These are phyloP conservation scores for Eucalyptus marginata DNA, from an alignment of 345 rosid species.

Conservation along the genomic window DNA sequence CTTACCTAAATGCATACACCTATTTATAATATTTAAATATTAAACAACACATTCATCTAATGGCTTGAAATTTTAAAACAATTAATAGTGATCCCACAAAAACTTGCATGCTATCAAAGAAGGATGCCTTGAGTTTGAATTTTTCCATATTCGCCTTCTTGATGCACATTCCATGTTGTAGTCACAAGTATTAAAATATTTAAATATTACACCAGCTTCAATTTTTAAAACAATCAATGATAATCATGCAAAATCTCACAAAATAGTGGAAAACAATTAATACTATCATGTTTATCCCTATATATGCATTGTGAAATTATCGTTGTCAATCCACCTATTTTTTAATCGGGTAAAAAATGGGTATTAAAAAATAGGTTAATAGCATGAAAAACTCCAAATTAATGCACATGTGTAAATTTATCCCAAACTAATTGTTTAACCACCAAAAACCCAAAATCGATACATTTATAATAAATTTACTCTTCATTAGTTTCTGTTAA, in stretches of 20 bases:
- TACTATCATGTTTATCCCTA: not conserved
- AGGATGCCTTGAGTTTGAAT: not conserved
- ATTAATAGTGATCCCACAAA: accelerated
- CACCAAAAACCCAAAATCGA: no score
- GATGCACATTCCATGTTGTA: not conserved
- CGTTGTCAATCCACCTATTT: not conserved
- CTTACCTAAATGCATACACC: not conserved
- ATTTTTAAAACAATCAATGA: no score
- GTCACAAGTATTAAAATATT: not conserved
- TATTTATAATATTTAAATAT: not conserved
- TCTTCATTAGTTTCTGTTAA: no score
- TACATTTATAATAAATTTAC: no score
- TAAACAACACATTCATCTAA: not conserved
- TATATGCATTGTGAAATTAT: not conserved
- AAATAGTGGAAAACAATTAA: no score
- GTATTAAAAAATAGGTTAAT: no score
- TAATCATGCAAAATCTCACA: not conserved
- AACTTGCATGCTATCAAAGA: not conserved
- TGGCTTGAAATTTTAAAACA: not conserved
- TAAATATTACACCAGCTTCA: not conserved
- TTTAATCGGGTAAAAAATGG: no score
- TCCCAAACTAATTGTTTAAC: no score
- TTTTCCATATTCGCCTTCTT: not conserved
- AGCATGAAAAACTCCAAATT: no score
- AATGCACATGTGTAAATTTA: no score